Evolutionary conservation across 164 flowering plant genomes (phyloP).

Genomic region (Tetracentron sinense): DNA sequence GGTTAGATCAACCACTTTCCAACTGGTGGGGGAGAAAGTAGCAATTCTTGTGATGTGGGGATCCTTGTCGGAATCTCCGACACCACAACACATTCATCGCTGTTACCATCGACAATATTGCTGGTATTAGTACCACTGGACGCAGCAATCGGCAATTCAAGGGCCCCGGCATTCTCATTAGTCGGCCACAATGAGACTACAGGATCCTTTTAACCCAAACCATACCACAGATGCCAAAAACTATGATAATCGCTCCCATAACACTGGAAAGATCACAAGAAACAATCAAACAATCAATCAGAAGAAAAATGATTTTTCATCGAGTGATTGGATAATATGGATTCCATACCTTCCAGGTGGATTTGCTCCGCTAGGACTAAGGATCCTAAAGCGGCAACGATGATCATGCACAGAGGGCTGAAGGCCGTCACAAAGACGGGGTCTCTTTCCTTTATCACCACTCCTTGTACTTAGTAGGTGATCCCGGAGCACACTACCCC

Average conservation of each 20-base stretch:
- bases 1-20: background rate
- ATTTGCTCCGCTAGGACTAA: constrained; percentile 39
- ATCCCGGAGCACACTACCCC: constrained; percentile 55
- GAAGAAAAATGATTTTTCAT: background rate
- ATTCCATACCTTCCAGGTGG: constrained; percentile 44
- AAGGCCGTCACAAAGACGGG: constrained; percentile 59
- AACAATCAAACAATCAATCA: no score
- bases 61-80: constrained; percentile 6
- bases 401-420: constrained; percentile 54
- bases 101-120: background rate
- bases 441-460: constrained; percentile 45
- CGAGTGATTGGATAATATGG: background rate
- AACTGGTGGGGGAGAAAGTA: background rate
- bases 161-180: constrained; percentile 15
- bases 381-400: constrained; percentile 38
- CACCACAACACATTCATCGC: background rate
- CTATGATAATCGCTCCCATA: constrained; percentile 46
- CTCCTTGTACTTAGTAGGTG: constrained; percentile 57
- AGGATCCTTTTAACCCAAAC: constrained; percentile 54
- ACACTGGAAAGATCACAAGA: constrained; percentile 18
- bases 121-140: constrained; percentile 7
- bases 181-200: background rate
- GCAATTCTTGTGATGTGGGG: background rate
- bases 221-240: constrained; percentile 38
- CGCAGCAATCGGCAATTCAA: constrained; percentile 26